Base-by-base conservation (phyloP, 2,329 filamentous ascomycete species). In the Phyllosticta capitalensis region DNA sequence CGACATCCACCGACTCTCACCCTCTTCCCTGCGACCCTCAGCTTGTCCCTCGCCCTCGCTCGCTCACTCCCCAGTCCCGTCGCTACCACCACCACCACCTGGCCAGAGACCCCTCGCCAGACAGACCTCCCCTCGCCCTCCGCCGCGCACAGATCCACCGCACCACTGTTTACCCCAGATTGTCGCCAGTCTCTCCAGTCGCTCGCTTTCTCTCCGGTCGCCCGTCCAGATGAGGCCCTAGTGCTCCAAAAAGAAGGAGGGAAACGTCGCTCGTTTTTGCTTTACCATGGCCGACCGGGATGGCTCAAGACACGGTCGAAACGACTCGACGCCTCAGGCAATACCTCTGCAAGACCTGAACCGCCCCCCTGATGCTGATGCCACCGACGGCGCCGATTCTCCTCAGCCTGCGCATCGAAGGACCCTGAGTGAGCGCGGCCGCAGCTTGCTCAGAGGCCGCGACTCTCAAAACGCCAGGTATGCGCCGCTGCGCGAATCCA, bases 311-410 rank as follows among this genome's bases (percentile, higher is more conserved):
- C 74, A 77, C 66, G 73, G 77, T 61, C 73, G 76, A 63, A 74
- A 76, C 64, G 73, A 75, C 63, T 76, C 80, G 26, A 73, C 75
- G 61, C 76, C 78, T 61, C 81, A 82, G 67, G 86, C 86, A 63
- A 92, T 94, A 74, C 88, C 87, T 61, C 77, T 92, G 61, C 85
- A 85, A 72, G 82, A 77, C 65, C 72, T 79, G 61, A 71, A 72
- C 64, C 71, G 70, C 54, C 72, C 72, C 62, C 71, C 71, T 21
- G 72, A 73, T 7, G 7, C 71, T 21, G 72, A 73, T 7, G 7
- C 24, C 17, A 65, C 71, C 38, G 66, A 69, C 52, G 63, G 68
- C 26, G 61, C 64, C 67, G 56, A 63, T 67, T 19, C 64, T 66
- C 19, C 63, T 7, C 24, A 65, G 54, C 66, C 67, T 58, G 65